Conservation (phyloP, 441 rosid species). For the Pelargonium australe region DNA sequence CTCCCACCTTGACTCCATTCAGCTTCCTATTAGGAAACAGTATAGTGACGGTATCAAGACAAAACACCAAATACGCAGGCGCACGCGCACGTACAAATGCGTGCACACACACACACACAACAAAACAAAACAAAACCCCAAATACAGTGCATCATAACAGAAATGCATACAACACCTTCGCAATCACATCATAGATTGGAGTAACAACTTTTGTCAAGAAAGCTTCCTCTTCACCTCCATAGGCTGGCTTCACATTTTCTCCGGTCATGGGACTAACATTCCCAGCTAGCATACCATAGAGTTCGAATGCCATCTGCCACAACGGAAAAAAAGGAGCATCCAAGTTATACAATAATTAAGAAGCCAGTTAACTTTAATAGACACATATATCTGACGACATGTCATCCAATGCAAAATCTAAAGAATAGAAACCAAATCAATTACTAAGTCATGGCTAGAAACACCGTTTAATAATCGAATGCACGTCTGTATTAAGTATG, state of each 20-base stretch:
- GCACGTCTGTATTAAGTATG: too few relatives aligned
- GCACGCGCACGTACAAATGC: too few relatives aligned
- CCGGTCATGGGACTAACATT: conserved; percentile 96
- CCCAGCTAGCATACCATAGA: conserved; percentile 96
- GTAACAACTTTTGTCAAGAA: conserved; percentile 84
- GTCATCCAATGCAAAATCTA: too few relatives aligned
- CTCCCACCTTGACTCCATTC: conserved; percentile 67
- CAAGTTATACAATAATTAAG: too few relatives aligned
- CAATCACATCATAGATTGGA: conserved; percentile 81
- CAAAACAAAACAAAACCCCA: too few relatives aligned
- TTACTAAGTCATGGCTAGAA: not conserved
- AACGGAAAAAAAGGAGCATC: too few relatives aligned
- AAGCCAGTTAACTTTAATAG: too few relatives aligned
- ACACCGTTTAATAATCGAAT: not conserved
- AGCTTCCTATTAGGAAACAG: conserved; percentile 60
- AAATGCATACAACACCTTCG: conserved; percentile 38
- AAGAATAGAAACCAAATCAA: not conserved
- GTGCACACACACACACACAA: too few relatives aligned
- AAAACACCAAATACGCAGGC: too few relatives aligned
- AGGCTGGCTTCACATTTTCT: conserved; percentile 90
- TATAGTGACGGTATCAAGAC: conserved; percentile 5
- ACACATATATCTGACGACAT: too few relatives aligned
- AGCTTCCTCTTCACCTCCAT: conserved; percentile 97
- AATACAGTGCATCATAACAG: not conserved
- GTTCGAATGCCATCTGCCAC: conserved; percentile 81